Evolutionary conservation across 2,329 filamentous ascomycete genomes (phyloP), one percentile per base, ranked within the genome.

Genomic region (Fusarium piperis): DNA sequence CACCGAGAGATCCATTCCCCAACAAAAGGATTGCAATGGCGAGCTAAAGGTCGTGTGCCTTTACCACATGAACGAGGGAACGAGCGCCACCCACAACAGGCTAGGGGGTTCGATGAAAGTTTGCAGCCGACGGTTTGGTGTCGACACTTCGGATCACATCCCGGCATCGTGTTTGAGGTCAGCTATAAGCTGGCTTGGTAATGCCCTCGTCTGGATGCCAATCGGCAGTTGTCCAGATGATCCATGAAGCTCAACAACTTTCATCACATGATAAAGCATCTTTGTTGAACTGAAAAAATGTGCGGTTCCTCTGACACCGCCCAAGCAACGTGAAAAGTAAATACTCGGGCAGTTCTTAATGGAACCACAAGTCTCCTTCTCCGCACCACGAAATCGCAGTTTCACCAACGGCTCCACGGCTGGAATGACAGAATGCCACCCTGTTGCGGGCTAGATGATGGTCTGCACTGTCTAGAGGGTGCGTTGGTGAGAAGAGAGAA

Each of bases 401-500:
- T 83, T 83, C 88, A 91, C 87, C 90, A 91, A 93, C 82, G 83
- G 84, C 83, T 78, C 83, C 84, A 86, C 86, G 81, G 83, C 83
- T 84, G 80, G 73, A 78, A 86, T 84, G 84, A 86, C 92, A 94
- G 90, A 93, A 95, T 87, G 92, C 84, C 86, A 85, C 82, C 83
- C 85, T 81, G 82, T 85, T 81, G 85, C 85, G 85, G 83, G 81
- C 81, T 85, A 83, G 82, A 85, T 88, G 87, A 90, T 91, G 91
- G 87, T 87, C 89, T 92, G 93, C 90, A 95, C 93, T 95, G 93
- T 95, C 93, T 95, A 85, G 86, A 88, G 91, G 91, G 87, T 88
- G 92, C 92, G 91, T 92, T 89, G 85, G 81, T 83, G 26, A 48
- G 26, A 65, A 81, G 83, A 82, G 81, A 80, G 83, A 80, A 32